phyloP scores from a whole-genome alignment of 176 grass and related monocot genomes.

The Areca catechu region DNA sequence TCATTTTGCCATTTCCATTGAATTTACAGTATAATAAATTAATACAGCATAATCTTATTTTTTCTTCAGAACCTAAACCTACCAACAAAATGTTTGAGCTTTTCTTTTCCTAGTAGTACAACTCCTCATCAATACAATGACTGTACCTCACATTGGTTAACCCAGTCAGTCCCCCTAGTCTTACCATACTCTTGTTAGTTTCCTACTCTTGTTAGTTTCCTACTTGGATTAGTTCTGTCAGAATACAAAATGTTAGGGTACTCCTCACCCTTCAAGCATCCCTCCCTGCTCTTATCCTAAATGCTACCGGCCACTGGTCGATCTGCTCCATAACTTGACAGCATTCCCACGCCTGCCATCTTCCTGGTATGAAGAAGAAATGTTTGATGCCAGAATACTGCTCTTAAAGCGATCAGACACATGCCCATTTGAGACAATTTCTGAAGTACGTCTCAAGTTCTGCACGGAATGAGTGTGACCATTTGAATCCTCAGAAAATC shows the following conservation, averaged over 20 bases:
- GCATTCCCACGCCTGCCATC: too few relatives aligned
- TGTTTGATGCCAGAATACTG: too few relatives aligned
- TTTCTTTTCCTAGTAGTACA: slow-evolving; percentile 2
- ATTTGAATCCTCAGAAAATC: slow-evolving; percentile 1
- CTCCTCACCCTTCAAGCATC: background rate
- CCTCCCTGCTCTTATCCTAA: background rate
- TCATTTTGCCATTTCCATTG: background rate
- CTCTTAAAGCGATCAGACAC: too few relatives aligned
- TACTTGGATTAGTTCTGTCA: slow-evolving; percentile 6
- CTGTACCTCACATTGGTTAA: slow-evolving; percentile 3
- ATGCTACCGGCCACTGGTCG: background rate
- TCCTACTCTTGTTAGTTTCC: slow-evolving; percentile 10
- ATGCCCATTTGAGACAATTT: background rate
- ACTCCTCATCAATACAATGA: background rate
- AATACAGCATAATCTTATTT: slow-evolving; percentile 14
- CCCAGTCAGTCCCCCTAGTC: background rate
- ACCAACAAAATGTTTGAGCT: slow-evolving; percentile 6
- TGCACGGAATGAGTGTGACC: background rate
- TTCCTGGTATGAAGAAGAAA: too few relatives aligned
- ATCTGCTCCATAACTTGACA: background rate
- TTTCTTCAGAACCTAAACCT: slow-evolving; percentile 2
- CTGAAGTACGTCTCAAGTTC: background rate
- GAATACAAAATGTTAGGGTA: background rate
- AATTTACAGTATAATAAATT: slow-evolving; percentile 4
- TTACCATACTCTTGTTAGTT: slow-evolving; percentile 5